These are phyloP conservation scores for Lactarius tabidus DNA, from an alignment of 768 basidiomycete genomes.

Conservation along the genomic window DNA sequence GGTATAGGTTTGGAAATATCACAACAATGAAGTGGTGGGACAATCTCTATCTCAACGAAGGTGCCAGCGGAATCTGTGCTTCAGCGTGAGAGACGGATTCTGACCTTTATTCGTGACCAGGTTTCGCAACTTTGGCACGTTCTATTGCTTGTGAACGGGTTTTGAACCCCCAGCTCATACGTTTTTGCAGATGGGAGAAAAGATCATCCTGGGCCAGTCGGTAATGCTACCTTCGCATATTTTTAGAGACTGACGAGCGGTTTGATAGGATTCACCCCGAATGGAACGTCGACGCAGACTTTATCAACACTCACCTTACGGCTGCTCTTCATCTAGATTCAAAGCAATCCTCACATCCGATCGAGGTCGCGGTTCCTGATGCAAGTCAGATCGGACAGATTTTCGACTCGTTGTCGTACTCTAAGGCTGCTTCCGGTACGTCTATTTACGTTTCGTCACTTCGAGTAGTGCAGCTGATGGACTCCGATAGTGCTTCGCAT, in stretches of 20 bases:
- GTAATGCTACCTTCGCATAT: neutral
- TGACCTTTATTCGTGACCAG: conserved; percentile 50
- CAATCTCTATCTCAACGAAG: conserved; percentile 78
- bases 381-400: conserved; percentile 76
- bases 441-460: conserved; percentile 2
- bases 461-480: neutral
- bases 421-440: conserved; percentile 74
- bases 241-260: neutral
- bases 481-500: conserved; percentile 73
- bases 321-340: conserved; percentile 80
- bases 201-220: conserved; percentile 27
- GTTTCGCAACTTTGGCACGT: conserved; percentile 72
- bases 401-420: conserved; percentile 85
- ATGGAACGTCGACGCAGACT: conserved; percentile 79
- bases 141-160: conserved; percentile 16
- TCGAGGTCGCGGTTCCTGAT: conserved; percentile 88
- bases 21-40: conserved; percentile 95
- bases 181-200: conserved; percentile 47
- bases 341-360: conserved; percentile 84
- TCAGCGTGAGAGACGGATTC: neutral
- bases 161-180: conserved; percentile 19
- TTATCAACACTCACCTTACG: conserved; percentile 74
- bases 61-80: conserved; percentile 45
- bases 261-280: conserved; percentile 69
- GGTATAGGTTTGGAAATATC: conserved; percentile 80